These are phyloP conservation scores for Abrus precatorius DNA, from an alignment of 306 rosid genomes.

Conservation along the genomic window DNA sequence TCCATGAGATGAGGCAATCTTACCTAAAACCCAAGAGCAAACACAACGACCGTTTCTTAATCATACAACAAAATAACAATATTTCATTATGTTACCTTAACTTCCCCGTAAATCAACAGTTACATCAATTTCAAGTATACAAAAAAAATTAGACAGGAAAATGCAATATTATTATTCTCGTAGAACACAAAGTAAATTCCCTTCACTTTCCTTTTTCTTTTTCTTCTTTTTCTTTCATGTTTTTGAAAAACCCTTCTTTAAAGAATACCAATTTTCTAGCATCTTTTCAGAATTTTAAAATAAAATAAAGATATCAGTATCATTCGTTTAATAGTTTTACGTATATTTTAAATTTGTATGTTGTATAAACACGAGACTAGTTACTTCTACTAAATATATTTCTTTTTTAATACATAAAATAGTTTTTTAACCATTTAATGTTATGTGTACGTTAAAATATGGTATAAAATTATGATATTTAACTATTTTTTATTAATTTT, in stretches of 20 bases:
- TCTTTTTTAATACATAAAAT: no score
- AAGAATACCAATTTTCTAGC: slow-evolving; percentile 26
- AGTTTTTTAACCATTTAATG: no score
- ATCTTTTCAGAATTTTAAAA: no score
- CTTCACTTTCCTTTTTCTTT: slow-evolving; percentile 31
- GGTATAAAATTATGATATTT: no score
- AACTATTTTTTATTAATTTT: no score
- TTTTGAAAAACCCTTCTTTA: slow-evolving; percentile 37
- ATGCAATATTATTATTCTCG: neutral
- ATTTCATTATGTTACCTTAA: slow-evolving; percentile 53
- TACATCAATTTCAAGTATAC: slow-evolving; percentile 29
- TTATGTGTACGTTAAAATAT: no score
- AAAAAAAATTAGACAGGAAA: slow-evolving; percentile 30
- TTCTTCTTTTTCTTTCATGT: slow-evolving; percentile 27
- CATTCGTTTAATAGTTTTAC: no score
- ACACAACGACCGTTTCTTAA: slow-evolving; percentile 62
- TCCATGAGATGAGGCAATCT: slow-evolving; percentile 20
- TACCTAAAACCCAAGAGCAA: slow-evolving; percentile 35
- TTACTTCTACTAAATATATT: no score
- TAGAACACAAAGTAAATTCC: slow-evolving; percentile 38
- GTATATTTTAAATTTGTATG: no score
- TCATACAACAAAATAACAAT: slow-evolving; percentile 14
- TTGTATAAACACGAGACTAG: no score
- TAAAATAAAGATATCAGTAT: no score
- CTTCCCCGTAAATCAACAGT: slow-evolving; percentile 58